Percentiles rank a stretch among this genome's conserved stretches.
Evolutionary conservation across 148 eudicot species (phyloP).

Genomic region (Heliosperma pusillum): DNA sequence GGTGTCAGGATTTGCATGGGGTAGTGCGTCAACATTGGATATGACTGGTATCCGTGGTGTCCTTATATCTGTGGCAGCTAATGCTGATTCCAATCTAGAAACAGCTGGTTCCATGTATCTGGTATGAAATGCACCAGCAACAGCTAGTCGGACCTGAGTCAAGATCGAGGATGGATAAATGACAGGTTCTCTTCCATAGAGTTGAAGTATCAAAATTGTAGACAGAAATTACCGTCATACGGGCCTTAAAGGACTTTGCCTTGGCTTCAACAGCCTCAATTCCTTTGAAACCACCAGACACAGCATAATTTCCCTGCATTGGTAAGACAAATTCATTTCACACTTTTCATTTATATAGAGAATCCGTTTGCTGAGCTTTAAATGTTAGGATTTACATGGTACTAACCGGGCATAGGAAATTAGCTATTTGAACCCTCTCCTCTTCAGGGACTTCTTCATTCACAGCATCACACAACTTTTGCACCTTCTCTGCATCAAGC

Average conservation of each 20-base stretch:
- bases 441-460: slow-evolving; percentile 83
- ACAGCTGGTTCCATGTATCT: slow-evolving; percentile 93
- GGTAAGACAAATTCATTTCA: slow-evolving; percentile 1
- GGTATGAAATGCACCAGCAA: slow-evolving; percentile 88
- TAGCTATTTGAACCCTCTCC: slow-evolving; percentile 77
- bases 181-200: neutral
- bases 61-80: slow-evolving; percentile 67
- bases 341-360: neutral
- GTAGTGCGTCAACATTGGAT: slow-evolving; percentile 87
- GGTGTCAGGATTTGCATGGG: slow-evolving; percentile 84
- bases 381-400: neutral
- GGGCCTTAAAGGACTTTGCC: slow-evolving; percentile 96
- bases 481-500: slow-evolving; percentile 79
- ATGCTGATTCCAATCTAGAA: slow-evolving; percentile 78
- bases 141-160: slow-evolving; percentile 79
- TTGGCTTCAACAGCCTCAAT: slow-evolving; percentile 92
- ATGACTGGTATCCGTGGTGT: slow-evolving; percentile 88
- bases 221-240: slow-evolving; percentile 75
- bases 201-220: neutral
- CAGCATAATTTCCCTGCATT: slow-evolving; percentile 86
- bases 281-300: slow-evolving; percentile 93
- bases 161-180: neutral
- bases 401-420: slow-evolving; percentile 74
- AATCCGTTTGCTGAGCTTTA: neutral
- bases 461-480: slow-evolving; percentile 79